phyloP scores from a whole-genome alignment of 1,139 yeast species.

The Pneumocystis sp. region DNA sequence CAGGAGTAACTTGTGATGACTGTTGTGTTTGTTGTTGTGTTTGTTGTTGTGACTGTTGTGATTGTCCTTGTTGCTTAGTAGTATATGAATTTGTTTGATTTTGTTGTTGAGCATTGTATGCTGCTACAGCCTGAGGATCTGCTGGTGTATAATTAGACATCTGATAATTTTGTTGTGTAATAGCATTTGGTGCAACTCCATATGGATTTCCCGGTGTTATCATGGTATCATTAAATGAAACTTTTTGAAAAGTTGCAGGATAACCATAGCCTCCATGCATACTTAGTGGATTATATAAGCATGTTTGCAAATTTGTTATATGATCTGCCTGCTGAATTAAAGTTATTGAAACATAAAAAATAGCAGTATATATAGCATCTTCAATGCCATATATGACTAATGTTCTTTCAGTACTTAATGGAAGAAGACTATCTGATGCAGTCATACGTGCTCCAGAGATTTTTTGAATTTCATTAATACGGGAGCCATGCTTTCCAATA shows the following conservation, averaged over 20 bases:
- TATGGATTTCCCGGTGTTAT: slow-evolving; percentile 12
- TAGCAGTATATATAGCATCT: slow-evolving; percentile 75
- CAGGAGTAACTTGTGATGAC: slow-evolving; percentile 15
- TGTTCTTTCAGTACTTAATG: slow-evolving; percentile 67
- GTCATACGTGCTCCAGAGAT: slow-evolving; percentile 64
- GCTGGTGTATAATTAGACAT: slow-evolving; percentile 1
- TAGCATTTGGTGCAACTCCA: neutral
- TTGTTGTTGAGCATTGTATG: slow-evolving; percentile 3
- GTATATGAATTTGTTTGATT: slow-evolving; percentile 2
- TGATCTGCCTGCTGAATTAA: slow-evolving; percentile 44
- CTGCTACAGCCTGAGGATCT: slow-evolving; percentile 5
- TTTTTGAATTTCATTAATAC: slow-evolving; percentile 70
- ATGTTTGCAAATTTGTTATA: slow-evolving; percentile 18
- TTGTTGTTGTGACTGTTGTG: slow-evolving; percentile 16
- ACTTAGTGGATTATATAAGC: slow-evolving; percentile 15
- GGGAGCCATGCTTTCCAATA: slow-evolving; percentile 65
- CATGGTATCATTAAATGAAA: slow-evolving; percentile 14
- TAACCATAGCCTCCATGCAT: slow-evolving; percentile 15
- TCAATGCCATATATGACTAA: slow-evolving; percentile 65
- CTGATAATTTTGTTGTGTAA: neutral
- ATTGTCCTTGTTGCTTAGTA: slow-evolving; percentile 6
- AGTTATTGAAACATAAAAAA: slow-evolving; percentile 57
- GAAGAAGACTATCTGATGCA: slow-evolving; percentile 63
- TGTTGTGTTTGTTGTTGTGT: slow-evolving; percentile 17
- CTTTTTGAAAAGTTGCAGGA: slow-evolving; percentile 11